phyloP scores from a whole-genome alignment of 192 early-diverging fungal genomes.

The Umbelopsis sp. region DNA sequence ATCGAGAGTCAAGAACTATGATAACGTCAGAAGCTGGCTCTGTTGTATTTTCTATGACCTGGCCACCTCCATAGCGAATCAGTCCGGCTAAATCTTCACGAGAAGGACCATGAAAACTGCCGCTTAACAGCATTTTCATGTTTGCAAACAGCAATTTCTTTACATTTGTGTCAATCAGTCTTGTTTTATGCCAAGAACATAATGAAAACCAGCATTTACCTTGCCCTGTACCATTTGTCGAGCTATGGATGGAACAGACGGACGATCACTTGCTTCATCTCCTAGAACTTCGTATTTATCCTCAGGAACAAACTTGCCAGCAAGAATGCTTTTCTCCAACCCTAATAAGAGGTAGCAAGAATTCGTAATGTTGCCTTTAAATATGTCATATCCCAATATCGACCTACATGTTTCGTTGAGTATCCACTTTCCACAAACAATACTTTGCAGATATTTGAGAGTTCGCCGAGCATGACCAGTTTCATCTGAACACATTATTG shows the following conservation, averaged over 20 bases:
- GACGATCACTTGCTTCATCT: slow-evolving; percentile 9
- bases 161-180: too few relatives aligned
- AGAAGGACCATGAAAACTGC: too few relatives aligned
- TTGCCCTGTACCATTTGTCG: background rate
- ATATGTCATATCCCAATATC: background rate
- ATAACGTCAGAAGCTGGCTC: background rate
- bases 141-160: too few relatives aligned
- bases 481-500: background rate
- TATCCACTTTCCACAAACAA: slow-evolving; percentile 15
- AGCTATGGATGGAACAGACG: background rate
- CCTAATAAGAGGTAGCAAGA: background rate
- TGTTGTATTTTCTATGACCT: too few relatives aligned
- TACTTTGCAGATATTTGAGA: slow-evolving; percentile 15
- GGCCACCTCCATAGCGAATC: too few relatives aligned
- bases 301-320: slow-evolving; percentile 10
- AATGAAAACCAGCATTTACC: background rate
- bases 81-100: too few relatives aligned
- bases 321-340: slow-evolving; percentile 11
- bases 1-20: background rate
- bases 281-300: slow-evolving; percentile 5
- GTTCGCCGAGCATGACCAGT: background rate
- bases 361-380: background rate
- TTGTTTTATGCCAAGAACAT: too few relatives aligned
- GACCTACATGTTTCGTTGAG: background rate
- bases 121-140: too few relatives aligned